Conservation (phyloP, 768 basidiomycete species). For the Sporobolomyces roseus region DNA sequence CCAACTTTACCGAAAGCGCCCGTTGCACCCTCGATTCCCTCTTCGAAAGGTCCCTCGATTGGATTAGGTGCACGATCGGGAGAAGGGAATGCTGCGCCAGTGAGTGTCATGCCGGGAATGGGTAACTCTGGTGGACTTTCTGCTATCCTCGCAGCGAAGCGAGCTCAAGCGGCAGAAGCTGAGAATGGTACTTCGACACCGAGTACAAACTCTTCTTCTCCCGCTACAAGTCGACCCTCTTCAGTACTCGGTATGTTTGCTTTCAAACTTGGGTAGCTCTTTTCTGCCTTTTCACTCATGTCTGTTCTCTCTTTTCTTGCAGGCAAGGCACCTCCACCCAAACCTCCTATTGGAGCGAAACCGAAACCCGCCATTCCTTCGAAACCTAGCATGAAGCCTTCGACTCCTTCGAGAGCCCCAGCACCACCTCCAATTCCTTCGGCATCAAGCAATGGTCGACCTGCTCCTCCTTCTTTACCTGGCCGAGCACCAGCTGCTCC, state of each 20-base stretch:
- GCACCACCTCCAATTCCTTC: too few relatives aligned
- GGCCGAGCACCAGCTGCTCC: constrained; percentile 15
- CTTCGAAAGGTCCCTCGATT: background rate
- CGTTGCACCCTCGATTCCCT: constrained; percentile 43
- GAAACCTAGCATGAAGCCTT: too few relatives aligned
- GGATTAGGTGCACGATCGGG: constrained; percentile 53
- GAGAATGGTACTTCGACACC: constrained; percentile 57
- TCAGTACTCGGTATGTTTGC: constrained; percentile 51
- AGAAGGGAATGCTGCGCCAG: constrained; percentile 66
- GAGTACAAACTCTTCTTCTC: constrained; percentile 65
- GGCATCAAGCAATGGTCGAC: too few relatives aligned
- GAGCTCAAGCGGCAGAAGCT: constrained; percentile 45
- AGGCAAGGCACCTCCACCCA: constrained; percentile 55
- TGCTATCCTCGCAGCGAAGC: constrained; percentile 40
- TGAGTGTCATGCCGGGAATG: constrained; percentile 78
- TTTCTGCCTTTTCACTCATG: background rate
- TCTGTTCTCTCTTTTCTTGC: constrained; percentile 47
- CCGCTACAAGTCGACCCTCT: constrained; percentile 45
- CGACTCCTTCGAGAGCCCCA: too few relatives aligned
- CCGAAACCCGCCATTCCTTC: constrained; percentile 58
- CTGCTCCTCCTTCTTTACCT: constrained; percentile 48
- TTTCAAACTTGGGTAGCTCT: constrained; percentile 54
- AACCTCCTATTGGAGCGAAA: constrained; percentile 61
- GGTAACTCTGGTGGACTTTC: constrained; percentile 42
- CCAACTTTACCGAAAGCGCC: constrained; percentile 49